Percentiles rank a stretch among this genome's conserved stretches.
These are phyloP conservation scores for Exophiala mesophila DNA, from an alignment of 2,329 filamentous ascomycete species.

Conservation along the genomic window DNA sequence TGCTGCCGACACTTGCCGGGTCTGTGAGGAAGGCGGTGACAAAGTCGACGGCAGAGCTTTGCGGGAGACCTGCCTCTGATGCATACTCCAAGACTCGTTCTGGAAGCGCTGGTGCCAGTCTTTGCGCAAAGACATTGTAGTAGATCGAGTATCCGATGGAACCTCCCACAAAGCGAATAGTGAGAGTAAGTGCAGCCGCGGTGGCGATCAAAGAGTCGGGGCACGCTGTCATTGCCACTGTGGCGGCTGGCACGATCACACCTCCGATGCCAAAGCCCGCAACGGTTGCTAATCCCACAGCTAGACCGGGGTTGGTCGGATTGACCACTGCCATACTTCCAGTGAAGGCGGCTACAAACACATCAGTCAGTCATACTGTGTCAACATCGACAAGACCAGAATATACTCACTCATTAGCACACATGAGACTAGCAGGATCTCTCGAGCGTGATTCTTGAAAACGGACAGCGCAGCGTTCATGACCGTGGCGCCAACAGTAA, in stretches of 20 bases:
- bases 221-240: conserved; percentile 64
- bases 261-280: conserved; percentile 62
- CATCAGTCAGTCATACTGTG: conserved; percentile 26
- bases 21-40: conserved; percentile 11
- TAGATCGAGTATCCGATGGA: conserved; percentile 57
- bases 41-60: conserved; percentile 2
- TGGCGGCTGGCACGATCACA: conserved; percentile 61
- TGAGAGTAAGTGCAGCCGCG: conserved; percentile 61
- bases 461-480: conserved; percentile 54
- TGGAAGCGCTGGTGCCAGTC: conserved; percentile 36
- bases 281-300: conserved; percentile 57
- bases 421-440: conserved; percentile 55
- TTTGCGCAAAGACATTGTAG: conserved; percentile 48
- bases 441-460: conserved; percentile 54
- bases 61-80: conserved; percentile 10
- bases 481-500: conserved; percentile 57
- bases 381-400: conserved; percentile 47
- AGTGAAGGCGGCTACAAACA: conserved; percentile 38
- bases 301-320: conserved; percentile 29
- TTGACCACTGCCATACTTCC: conserved; percentile 10
- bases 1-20: conserved; percentile 5
- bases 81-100: conserved; percentile 9
- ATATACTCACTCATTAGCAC: conserved; percentile 58
- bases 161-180: conserved; percentile 64
- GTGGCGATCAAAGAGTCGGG: conserved; percentile 66